These are phyloP conservation scores for Dryadomyces quercus-mongolicae DNA, from an alignment of 2,329 filamentous ascomycete genomes.

Conservation along the genomic window DNA sequence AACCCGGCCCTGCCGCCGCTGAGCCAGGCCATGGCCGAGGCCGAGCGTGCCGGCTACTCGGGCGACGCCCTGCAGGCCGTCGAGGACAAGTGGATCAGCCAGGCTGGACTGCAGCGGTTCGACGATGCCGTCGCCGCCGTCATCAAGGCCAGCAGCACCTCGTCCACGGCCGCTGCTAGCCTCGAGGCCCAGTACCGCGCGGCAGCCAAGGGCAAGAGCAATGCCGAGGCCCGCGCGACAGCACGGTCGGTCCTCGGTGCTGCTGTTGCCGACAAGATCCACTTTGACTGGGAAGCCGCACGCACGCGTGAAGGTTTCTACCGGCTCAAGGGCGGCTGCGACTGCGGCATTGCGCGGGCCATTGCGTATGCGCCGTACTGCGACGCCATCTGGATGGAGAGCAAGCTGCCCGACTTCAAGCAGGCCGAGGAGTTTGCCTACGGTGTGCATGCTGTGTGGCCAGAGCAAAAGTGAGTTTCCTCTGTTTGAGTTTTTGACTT, in stretches of 20 bases:
- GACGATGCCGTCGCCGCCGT: slow-evolving; percentile 76
- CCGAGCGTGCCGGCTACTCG: slow-evolving; percentile 68
- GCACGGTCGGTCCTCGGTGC: slow-evolving; percentile 65
- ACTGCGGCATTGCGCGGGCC: slow-evolving; percentile 82
- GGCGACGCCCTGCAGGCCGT: slow-evolving; percentile 77
- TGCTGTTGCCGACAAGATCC: slow-evolving; percentile 59
- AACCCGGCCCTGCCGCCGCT: slow-evolving; percentile 77
- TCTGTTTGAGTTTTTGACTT: slow-evolving; percentile 1
- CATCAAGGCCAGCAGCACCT: slow-evolving; percentile 33
- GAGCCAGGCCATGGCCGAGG: slow-evolving; percentile 80
- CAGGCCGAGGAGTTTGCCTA: slow-evolving; percentile 90
- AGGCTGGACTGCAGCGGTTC: slow-evolving; percentile 78
- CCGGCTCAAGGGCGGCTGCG: slow-evolving; percentile 79
- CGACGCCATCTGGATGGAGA: slow-evolving; percentile 99
- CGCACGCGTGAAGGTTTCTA: slow-evolving; percentile 93
- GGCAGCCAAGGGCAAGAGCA: slow-evolving; percentile 71
- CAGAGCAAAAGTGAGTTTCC: slow-evolving; percentile 75
- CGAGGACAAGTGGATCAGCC: slow-evolving; percentile 74
- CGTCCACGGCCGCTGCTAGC: slow-evolving; percentile 46
- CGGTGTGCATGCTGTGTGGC: slow-evolving; percentile 88
- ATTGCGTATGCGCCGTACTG: slow-evolving; percentile 86
- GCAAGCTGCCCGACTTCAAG: slow-evolving; percentile 80
- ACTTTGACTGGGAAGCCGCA: slow-evolving; percentile 92
- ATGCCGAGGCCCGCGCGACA: slow-evolving; percentile 66
- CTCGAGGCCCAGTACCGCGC: slow-evolving; percentile 53